phyloP scores from a whole-genome alignment of 306 rosid species.

The Trifolium repens region DNA sequence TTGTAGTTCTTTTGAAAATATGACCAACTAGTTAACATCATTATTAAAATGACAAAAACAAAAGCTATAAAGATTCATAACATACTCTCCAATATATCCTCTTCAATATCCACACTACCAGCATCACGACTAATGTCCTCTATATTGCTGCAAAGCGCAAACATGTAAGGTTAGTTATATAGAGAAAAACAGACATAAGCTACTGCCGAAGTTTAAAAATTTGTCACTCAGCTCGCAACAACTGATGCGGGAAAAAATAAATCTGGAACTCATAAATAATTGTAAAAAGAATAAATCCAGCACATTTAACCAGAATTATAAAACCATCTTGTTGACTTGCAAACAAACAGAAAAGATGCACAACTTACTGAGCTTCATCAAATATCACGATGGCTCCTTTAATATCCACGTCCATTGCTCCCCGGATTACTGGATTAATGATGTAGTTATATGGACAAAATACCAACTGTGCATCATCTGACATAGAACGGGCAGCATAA shows the following conservation, averaged over 20 bases:
- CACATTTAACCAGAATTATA: slow-evolving; percentile 11
- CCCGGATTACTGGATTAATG: slow-evolving; percentile 89
- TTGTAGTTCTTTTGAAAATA: slow-evolving; percentile 69
- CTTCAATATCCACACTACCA: slow-evolving; percentile 89
- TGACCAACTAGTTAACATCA: slow-evolving; percentile 42
- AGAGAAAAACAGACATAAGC: slow-evolving; percentile 27
- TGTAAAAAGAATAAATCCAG: not conserved
- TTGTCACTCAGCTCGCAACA: slow-evolving; percentile 30
- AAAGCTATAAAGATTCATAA: slow-evolving; percentile 40
- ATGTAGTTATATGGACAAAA: slow-evolving; percentile 93
- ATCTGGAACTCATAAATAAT: slow-evolving; percentile 28
- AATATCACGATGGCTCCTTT: slow-evolving; percentile 81
- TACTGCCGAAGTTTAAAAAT: slow-evolving; percentile 6
- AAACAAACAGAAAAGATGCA: slow-evolving; percentile 21
- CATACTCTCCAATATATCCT: slow-evolving; percentile 82
- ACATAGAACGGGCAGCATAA: slow-evolving; percentile 92
- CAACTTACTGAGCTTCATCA: slow-evolving; percentile 93
- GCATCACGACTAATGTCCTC: slow-evolving; percentile 95
- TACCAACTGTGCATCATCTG: slow-evolving; percentile 81
- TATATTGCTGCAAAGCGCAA: slow-evolving; percentile 78
- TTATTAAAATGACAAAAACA: slow-evolving; percentile 28
- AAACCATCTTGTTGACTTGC: slow-evolving; percentile 25
- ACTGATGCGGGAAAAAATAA: slow-evolving; percentile 15
- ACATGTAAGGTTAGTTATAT: slow-evolving; percentile 31
- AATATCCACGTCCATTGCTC: slow-evolving; percentile 92